phyloP scores from a whole-genome alignment of 352 stramenopile genomes.

The Peronospora tabacina region DNA sequence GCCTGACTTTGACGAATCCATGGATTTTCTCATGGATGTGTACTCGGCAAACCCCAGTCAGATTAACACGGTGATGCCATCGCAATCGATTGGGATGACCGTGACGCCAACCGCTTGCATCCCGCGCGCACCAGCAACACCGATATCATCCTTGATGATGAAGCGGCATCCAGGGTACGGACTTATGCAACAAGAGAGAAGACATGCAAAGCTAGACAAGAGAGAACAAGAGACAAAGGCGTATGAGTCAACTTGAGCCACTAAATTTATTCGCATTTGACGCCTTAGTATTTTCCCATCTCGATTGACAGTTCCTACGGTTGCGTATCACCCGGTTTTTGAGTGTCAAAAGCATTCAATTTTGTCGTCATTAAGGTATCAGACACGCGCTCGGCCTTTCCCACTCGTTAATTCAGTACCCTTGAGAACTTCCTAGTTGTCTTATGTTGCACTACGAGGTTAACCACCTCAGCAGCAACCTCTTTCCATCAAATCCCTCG shows the following conservation, averaged over 20 bases:
- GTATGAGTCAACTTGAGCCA: conserved; percentile 19
- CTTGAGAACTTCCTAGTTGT: no score
- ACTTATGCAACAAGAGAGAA: conserved; percentile 6
- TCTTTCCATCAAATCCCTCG: no score
- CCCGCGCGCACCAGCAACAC: conserved; percentile 19
- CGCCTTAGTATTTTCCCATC: conserved; percentile 9
- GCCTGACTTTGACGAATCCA: conserved; percentile 66
- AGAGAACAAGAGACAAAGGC: conserved; percentile 11
- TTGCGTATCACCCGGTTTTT: background rate
- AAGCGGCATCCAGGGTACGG: conserved; percentile 21
- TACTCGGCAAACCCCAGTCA: conserved; percentile 48
- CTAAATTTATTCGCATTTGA: conserved; percentile 28
- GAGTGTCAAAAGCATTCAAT: conserved; percentile 11
- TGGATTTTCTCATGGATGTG: conserved; percentile 78
- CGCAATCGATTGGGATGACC: conserved; percentile 4
- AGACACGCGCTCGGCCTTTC: no score
- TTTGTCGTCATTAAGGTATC: no score
- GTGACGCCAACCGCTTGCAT: conserved; percentile 28
- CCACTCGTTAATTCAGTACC: background rate
- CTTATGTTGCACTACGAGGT: background rate
- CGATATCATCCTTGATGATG: conserved; percentile 10
- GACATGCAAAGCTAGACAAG: conserved; percentile 10
- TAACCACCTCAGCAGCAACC: background rate
- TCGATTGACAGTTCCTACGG: background rate
- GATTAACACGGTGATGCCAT: conserved; percentile 16